Evolutionary conservation across 495 filamentous ascomycete species (phyloP), one percentile per base, ranked within the genome.

Genomic region (Neurospora sp.): DNA sequence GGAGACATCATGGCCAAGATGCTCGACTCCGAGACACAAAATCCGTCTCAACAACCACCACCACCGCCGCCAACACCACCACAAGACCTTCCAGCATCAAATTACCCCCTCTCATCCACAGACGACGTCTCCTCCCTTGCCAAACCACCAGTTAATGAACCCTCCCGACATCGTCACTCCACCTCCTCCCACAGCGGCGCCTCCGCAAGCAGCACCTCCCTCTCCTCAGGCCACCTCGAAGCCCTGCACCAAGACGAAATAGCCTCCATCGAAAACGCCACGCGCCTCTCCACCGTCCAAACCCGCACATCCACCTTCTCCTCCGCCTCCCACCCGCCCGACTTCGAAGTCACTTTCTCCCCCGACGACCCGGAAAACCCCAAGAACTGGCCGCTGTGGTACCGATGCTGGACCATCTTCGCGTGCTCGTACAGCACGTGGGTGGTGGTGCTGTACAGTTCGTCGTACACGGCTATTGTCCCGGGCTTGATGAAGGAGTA

Each of bases 341-440:
- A 88, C 37, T 95, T 88, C 78, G 94, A 97, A 77, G 89, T 97
- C 37, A 88, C 89, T 74, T 94, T 92, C 81, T 87, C 89, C 23
- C 85, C 84, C 0, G 85, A 89, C 14, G 92, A 96, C 75, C 85
- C 84, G 3, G 85, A 86, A 18, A 92, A 96, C 78, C 93, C 94
- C 20, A 85, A 86, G 75, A 93, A 94, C 79, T 97, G 93, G 94
- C 80, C 88, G 0, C 71, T 92, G 23, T 85, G 80, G 81, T 93
- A 93, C 80, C 91, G 91, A 71, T 83, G 84, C 42, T 85, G 89
- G 82, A 85, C 88, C 6, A 84, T 95, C 23, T 79, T 84, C 23
- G 82, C 87, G 71, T 88, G 96, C 40, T 91, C 91, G 31, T 94
- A 88, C 82, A 87, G 91, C 46, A 93, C 92, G 7, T 89, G 91